Percentiles rank a stretch among this genome's conserved stretches.
phyloP scores from a whole-genome alignment of 75 land plant genomes.

The Ceratopteris richardii region DNA sequence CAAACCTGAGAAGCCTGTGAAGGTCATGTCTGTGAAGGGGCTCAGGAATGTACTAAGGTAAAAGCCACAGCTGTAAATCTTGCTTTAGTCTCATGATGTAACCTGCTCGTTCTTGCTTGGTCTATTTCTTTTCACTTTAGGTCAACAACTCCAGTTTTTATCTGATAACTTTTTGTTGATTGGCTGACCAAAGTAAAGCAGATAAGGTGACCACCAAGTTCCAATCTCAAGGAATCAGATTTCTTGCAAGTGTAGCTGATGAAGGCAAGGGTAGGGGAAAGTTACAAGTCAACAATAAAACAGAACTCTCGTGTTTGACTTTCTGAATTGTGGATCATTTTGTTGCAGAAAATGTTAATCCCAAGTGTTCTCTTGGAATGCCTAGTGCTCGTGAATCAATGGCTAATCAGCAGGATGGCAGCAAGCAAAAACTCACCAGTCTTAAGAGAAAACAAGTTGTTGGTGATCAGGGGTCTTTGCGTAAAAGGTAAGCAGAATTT shows the following conservation, averaged over 20 bases:
- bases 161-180: neutral
- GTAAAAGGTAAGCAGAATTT: neutral
- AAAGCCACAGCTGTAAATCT: too few species aligned
- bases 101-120: too few species aligned
- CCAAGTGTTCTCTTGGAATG: neutral
- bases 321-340: neutral
- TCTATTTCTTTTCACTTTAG: too few species aligned
- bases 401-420: too few species aligned
- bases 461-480: neutral
- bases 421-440: neutral
- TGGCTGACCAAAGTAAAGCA: constrained; percentile 41
- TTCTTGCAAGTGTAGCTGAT: constrained; percentile 48
- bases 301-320: neutral
- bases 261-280: constrained; percentile 12
- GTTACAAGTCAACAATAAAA: neutral
- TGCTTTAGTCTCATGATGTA: too few species aligned
- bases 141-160: too few species aligned
- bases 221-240: constrained; percentile 82
- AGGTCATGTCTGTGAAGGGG: constrained; percentile 45
- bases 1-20: constrained; percentile 36
- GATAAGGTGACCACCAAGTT: constrained; percentile 63
- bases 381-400: neutral
- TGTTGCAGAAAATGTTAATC: constrained; percentile 3
- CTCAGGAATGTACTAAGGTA: constrained; percentile 68
- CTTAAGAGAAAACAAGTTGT: neutral